Evolutionary conservation across 2,329 filamentous ascomycete species (phyloP), one percentile per base, ranked within the genome.

Genomic region (Fusarium sp.): DNA sequence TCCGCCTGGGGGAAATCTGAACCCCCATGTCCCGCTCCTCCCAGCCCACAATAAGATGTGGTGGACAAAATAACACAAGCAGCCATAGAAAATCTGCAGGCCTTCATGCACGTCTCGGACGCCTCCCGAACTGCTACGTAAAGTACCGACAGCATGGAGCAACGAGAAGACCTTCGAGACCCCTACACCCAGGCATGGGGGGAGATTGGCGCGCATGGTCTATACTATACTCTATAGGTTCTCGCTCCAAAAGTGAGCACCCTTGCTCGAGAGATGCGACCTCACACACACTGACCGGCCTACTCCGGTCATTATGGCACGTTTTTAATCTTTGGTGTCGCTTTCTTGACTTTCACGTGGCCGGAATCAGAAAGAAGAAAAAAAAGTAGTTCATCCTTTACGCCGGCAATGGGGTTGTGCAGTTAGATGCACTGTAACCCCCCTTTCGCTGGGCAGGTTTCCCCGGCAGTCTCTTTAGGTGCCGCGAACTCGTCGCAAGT

Each of bases 71-170:
- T 41, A 33, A 31, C 18, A 54, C 29, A 18, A 29, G 20, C 14
- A 43, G 48, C 20, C 20, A 61, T n/a, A 41, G 20, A 13, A 65
- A 31, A 31, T 41, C 48, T 69, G 45, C 48, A 35, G 35, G 57
- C 33, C 18, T 58, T 72, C 68, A 72, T 66, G 64, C 72, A 72
- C 52, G 61, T 67, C 68, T 74, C 71, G 72, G 72, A 65, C 72
- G 71, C 61, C 72, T 75, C 68, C 72, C 72, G 72, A 74, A 68
- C 67, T 73, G 63, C 52, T 67, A 74, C 67, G 63, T 60, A 67
- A 71, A 57, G 33, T 56, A 72, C 50, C 66, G 43, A 58, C 54
- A 71, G 67, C 24, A 37, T 35, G 60, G 64, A 20, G 56, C 50
- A 14, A 27, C 41, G 24, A 58, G 35, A 5, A 56, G 62, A 18